Conservation (phyloP, 306 rosid genomes). For the Quercus dentata region DNA sequence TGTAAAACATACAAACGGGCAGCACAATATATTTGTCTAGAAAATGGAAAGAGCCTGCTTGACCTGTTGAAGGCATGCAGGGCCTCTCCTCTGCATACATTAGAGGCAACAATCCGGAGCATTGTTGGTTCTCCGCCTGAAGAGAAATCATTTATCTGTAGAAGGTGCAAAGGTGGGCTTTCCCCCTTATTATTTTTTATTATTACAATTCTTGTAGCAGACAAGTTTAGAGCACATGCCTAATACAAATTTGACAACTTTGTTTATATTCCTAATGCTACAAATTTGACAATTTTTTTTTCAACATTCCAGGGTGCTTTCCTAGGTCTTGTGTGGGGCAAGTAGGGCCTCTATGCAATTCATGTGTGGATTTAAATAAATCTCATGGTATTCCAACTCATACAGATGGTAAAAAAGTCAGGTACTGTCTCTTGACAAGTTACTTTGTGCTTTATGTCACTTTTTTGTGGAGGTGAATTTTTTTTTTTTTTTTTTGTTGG, state of each 20-base stretch:
- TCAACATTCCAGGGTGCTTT: slow-evolving; percentile 53
- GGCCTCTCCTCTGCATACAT: slow-evolving; percentile 56
- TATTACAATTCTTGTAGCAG: background rate
- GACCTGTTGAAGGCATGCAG: slow-evolving; percentile 85
- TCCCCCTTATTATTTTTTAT: background rate
- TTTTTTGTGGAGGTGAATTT: background rate
- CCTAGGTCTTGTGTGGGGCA: slow-evolving; percentile 66
- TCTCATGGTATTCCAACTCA: slow-evolving; percentile 39
- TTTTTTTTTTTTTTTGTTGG: background rate
- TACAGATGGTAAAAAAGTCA: slow-evolving; percentile 39
- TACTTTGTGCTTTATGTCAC: background rate
- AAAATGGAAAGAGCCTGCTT: slow-evolving; percentile 90
- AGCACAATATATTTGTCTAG: slow-evolving; percentile 89
- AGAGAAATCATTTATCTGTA: slow-evolving; percentile 73
- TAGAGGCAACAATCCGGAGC: slow-evolving; percentile 83
- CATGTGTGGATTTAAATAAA: slow-evolving; percentile 59
- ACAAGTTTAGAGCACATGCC: background rate
- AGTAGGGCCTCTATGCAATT: slow-evolving; percentile 66
- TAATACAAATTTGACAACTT: background rate
- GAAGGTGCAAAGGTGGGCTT: slow-evolving; percentile 74
- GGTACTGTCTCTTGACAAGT: slow-evolving; percentile 41
- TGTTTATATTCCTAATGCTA: background rate
- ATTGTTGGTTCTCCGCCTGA: slow-evolving; percentile 60
- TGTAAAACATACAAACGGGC: slow-evolving; percentile 89
- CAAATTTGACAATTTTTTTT: background rate